Evolutionary conservation across 2,329 filamentous ascomycete genomes (phyloP).

Genomic region (Phialemoniopsis sp.): DNA sequence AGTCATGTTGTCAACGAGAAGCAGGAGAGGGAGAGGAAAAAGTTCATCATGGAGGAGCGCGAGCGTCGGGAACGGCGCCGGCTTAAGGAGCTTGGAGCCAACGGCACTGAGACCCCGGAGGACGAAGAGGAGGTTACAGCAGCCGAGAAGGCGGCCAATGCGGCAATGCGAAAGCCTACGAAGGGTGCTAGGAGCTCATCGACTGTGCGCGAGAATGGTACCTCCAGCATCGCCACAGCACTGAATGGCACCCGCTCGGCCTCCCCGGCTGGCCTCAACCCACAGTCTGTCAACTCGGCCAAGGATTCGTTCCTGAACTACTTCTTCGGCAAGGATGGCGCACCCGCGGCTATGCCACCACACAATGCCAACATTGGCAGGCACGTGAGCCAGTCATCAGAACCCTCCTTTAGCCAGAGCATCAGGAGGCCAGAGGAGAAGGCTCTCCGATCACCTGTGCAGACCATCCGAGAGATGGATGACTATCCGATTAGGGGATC

Average conservation of each 20-base stretch:
- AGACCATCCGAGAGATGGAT: conserved; percentile 14
- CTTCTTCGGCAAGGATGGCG: conserved; percentile 89
- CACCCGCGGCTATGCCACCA: conserved; percentile 33
- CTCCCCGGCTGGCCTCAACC: conserved; percentile 60
- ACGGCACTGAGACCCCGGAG: conserved; percentile 65
- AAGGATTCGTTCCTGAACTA: conserved; percentile 96
- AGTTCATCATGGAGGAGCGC: conserved; percentile 74
- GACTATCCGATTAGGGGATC: conserved; percentile 2
- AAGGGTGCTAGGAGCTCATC: conserved; percentile 76
- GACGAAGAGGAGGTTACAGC: conserved; percentile 51
- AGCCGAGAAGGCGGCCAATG: conserved; percentile 47
- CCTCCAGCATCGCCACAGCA: conserved; percentile 53
- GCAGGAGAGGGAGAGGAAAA: conserved; percentile 88
- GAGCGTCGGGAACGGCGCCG: conserved; percentile 80
- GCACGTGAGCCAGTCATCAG: conserved; percentile 74
- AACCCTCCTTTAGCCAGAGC: conserved; percentile 80
- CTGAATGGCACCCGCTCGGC: conserved; percentile 61
- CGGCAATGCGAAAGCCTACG: conserved; percentile 55
- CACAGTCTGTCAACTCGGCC: conserved; percentile 56
- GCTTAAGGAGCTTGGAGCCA: conserved; percentile 78
- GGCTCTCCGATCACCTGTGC: conserved; percentile 45
- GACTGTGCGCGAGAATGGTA: conserved; percentile 65
- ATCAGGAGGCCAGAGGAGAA: conserved; percentile 68
- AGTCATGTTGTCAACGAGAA: conserved; percentile 92
- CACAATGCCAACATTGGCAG: conserved; percentile 41